Conservation (phyloP, 495 filamentous ascomycete genomes). For the Tuber aestivum region DNA sequence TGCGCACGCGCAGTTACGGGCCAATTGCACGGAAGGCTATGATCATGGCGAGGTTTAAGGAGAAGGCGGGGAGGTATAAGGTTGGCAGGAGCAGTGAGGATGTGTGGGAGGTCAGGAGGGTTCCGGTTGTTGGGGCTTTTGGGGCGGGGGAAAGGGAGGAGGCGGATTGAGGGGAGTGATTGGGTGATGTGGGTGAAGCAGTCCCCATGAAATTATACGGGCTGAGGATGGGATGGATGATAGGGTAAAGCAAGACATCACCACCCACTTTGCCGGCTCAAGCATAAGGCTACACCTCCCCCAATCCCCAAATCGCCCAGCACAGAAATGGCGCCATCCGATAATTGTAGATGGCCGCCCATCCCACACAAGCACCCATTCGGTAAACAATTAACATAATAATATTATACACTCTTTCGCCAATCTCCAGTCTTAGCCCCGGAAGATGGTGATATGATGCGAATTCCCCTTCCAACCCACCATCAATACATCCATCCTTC, state of each 20-base stretch:
- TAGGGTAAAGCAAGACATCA: not conserved
- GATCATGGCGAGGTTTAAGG: constrained; percentile 64
- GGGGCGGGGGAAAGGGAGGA: not conserved
- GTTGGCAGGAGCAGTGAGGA: constrained; percentile 77
- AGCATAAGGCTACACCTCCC: too few relatives aligned
- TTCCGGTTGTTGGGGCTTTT: constrained; percentile 45
- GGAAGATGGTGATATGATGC: not conserved
- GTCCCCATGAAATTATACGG: not conserved
- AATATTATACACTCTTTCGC: too few relatives aligned
- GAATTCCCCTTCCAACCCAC: not conserved
- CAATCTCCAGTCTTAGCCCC: not conserved
- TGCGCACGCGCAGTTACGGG: constrained; percentile 61
- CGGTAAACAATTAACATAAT: not conserved
- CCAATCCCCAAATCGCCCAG: too few relatives aligned
- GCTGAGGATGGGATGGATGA: not conserved
- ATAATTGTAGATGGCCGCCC: not conserved
- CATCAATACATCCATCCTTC: not conserved
- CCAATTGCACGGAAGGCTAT: constrained; percentile 44
- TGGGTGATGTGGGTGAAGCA: not conserved
- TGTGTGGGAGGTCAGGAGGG: constrained; percentile 70
- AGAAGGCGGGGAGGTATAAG: constrained; percentile 69
- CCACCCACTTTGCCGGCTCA: not conserved
- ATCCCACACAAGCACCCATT: not conserved
- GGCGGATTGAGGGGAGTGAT: not conserved
- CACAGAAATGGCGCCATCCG: not conserved